Conservation (phyloP, 2,329 filamentous ascomycete species). For the Sporothrix protearum region DNA sequence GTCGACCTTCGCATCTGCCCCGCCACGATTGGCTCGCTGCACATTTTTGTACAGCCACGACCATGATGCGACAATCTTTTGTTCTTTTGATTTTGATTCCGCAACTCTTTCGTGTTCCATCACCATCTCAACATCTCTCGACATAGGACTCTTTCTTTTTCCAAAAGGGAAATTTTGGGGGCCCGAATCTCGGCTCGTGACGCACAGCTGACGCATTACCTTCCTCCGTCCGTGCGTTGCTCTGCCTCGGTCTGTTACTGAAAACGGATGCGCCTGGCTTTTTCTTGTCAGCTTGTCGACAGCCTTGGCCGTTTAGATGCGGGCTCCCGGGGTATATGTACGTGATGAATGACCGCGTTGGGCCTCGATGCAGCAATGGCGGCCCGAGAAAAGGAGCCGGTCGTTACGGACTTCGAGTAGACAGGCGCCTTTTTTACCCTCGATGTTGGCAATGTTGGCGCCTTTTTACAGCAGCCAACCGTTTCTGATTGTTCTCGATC, state of each 20-base stretch:
- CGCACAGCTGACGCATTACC: neutral
- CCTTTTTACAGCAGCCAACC: neutral
- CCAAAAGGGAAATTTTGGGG: neutral
- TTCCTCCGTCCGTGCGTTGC: neutral
- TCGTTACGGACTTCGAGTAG: neutral
- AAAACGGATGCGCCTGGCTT: neutral
- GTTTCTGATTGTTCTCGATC: neutral
- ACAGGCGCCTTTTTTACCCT: neutral
- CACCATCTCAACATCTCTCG: neutral
- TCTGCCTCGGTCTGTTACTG: neutral
- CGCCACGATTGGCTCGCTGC: neutral
- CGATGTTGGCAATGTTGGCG: neutral
- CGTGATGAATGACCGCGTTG: neutral
- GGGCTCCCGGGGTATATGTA: neutral
- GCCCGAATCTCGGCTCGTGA: neutral
- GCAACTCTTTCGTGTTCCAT: neutral
- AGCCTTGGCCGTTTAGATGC: neutral
- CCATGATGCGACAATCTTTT: neutral
- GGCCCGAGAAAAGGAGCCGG: neutral
- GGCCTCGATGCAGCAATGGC: neutral
- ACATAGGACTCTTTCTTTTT: neutral
- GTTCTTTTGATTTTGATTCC: neutral
- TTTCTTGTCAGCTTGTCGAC: neutral
- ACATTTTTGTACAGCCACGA: neutral
- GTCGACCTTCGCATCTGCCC: neutral